Evolutionary conservation across 805 yeast species (phyloP).

Genomic region (Metschnikowia cerradonensis): DNA sequence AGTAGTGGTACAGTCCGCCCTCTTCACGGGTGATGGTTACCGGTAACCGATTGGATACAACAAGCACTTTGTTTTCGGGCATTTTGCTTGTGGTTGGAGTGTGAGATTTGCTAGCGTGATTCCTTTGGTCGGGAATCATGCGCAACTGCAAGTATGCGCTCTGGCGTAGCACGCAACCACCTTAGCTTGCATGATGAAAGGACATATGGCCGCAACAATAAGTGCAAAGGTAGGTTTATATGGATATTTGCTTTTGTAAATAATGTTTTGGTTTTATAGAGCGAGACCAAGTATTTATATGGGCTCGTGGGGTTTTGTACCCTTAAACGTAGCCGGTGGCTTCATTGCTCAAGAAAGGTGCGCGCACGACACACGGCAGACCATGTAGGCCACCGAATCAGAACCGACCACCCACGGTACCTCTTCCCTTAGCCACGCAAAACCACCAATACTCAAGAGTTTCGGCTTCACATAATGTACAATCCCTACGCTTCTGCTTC

Average conservation of each 20-base stretch:
- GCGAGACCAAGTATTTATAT: neutral
- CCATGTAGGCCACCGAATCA: constrained; percentile 1
- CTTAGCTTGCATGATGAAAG: neutral
- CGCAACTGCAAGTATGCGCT: constrained; percentile 4
- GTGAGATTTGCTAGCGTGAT: constrained; percentile 2
- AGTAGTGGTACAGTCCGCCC: constrained; percentile 67
- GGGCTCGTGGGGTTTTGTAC: neutral
- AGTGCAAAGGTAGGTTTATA: neutral
- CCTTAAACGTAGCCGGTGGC: neutral
- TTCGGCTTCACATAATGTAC: constrained; percentile 25
- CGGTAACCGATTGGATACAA: constrained; percentile 92
- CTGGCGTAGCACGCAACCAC: neutral
- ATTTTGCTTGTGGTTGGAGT: constrained; percentile 3
- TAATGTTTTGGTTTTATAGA: neutral
- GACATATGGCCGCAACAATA: neutral
- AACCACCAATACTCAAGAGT: neutral
- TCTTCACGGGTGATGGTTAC: constrained; percentile 74
- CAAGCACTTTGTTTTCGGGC: constrained; percentile 66
- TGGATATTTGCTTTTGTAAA: no score
- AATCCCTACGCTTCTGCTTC: constrained; percentile 35
- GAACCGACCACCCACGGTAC: neutral
- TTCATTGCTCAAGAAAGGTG: neutral
- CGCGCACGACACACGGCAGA: neutral
- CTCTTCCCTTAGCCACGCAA: neutral
- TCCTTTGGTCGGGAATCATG: neutral